A percentile compares a stretch with the other conserved stretches of the same genome.
Evolutionary conservation across 1,139 yeast genomes (phyloP).

Genomic region (Diutina neorugosa): DNA sequence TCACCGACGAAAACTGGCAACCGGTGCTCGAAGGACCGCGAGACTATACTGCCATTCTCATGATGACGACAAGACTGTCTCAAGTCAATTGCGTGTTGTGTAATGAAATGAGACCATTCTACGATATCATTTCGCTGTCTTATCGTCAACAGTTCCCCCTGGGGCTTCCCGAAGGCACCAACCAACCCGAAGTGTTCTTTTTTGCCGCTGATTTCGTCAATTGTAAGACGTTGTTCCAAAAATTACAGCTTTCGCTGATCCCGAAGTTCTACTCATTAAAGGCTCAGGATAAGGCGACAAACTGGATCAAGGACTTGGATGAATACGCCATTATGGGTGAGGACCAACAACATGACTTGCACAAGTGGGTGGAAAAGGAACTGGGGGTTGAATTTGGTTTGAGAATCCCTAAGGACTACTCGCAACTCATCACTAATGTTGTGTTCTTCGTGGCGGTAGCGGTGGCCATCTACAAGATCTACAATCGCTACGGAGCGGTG

Average conservation of each 20-base stretch:
- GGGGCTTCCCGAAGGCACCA: slow-evolving; percentile 19
- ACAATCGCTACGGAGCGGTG: slow-evolving; percentile 21
- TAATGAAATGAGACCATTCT: slow-evolving; percentile 57
- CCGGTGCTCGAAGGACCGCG: slow-evolving; percentile 53
- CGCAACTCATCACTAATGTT: slow-evolving; percentile 38
- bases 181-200: slow-evolving; percentile 40
- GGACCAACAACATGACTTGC: slow-evolving; percentile 33
- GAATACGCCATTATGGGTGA: slow-evolving; percentile 43
- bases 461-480: slow-evolving; percentile 13
- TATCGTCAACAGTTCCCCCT: slow-evolving; percentile 39
- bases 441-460: slow-evolving; percentile 22
- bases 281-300: slow-evolving; percentile 13
- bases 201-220: slow-evolving; percentile 62
- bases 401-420: slow-evolving; percentile 43
- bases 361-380: slow-evolving; percentile 21
- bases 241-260: slow-evolving; percentile 53
- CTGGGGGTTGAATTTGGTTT: slow-evolving; percentile 36
- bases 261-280: slow-evolving; percentile 64
- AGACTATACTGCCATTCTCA: slow-evolving; percentile 52
- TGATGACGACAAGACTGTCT: slow-evolving; percentile 64
- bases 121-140: slow-evolving; percentile 39
- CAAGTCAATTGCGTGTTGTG: slow-evolving; percentile 74
- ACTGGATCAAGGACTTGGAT: slow-evolving; percentile 23
- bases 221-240: slow-evolving; percentile 40
- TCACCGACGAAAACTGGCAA: slow-evolving; percentile 54